Evolutionary conservation across 208 protist species (phyloP).

Genomic region (Acanthamoeba castellanii): DNA sequence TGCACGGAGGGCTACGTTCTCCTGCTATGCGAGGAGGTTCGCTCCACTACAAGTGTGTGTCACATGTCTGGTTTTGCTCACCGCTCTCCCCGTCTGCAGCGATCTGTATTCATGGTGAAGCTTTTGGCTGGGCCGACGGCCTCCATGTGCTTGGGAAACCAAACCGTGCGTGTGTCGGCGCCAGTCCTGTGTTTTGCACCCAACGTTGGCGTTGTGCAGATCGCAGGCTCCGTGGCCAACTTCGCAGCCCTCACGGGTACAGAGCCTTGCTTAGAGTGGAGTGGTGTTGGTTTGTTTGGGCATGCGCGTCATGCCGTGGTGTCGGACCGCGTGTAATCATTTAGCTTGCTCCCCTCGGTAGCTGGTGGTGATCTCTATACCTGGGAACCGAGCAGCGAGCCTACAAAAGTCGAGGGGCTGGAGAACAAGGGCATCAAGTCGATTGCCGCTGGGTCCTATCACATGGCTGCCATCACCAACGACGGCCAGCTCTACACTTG

Average conservation of each 20-base stretch:
- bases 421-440: background rate
- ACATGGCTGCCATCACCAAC: slow-evolving; percentile 11
- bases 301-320: too few species aligned
- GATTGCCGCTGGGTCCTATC: background rate
- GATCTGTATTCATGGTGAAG: background rate
- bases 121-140: too few species aligned
- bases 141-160: background rate
- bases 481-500: slow-evolving; percentile 22
- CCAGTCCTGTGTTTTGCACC: background rate
- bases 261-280: background rate
- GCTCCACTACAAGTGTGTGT: background rate
- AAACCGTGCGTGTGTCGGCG: background rate
- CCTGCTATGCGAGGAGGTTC: background rate
- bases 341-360: background rate
- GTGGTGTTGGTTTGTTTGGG: background rate
- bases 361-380: background rate
- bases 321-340: background rate
- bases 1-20: background rate
- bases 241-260: background rate
- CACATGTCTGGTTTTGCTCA: background rate
- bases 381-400: background rate
- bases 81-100: background rate
- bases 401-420: background rate
- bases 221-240: background rate
- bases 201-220: background rate